Base-by-base conservation (phyloP, 805 yeast species). In the Yarrowia keelungensis region DNA sequence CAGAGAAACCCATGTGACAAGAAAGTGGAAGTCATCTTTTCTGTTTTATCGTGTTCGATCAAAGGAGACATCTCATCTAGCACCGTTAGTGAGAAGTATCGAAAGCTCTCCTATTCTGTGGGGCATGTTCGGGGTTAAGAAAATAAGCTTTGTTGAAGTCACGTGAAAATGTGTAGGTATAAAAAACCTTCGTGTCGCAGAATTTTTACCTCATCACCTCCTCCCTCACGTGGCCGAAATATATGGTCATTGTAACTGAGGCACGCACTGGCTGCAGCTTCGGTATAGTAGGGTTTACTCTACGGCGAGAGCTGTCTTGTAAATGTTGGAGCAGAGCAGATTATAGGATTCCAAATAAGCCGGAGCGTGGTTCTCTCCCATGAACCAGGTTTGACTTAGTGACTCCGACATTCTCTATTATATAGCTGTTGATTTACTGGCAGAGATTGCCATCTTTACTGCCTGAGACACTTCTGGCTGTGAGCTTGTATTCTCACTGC, bases 381-480 rank as follows among this genome's bases (percentile, higher is more conserved):
- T 73, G 70, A 72, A 67, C 71, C 68, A 65, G 69, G 76, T 72
- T 73, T 73, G 75, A 73, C 75, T 66, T 73, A 73, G 75, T 56
- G 75, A 65, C 71, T 73, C 67, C 67, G 35, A 74, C 76, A 73
- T 71, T 22, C 32, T 26, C 32, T 26, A 26, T 26, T 5, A 26
- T 26, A 26, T 26, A 26, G 32, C 7, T 26, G 32, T 26, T 3
- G 32, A 26, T 2, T 5, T 26, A 26, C 32, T 26, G 32, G 32
- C 32, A 26, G 32, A 26, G 32, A 26, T 26, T 26, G 4, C 32
- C 4, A 26, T 26, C 32, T 26, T 1, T 5, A 26, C 32, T 26
- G 32, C 32, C 32, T 26, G 32, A 26, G 32, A 26, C 32, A 26
- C 32, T 26, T 26, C 32, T 26, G 3, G 32, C 32, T 26, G 32